phyloP scores from a whole-genome alignment of 805 yeast genomes.

The Blastobotrys americana region DNA sequence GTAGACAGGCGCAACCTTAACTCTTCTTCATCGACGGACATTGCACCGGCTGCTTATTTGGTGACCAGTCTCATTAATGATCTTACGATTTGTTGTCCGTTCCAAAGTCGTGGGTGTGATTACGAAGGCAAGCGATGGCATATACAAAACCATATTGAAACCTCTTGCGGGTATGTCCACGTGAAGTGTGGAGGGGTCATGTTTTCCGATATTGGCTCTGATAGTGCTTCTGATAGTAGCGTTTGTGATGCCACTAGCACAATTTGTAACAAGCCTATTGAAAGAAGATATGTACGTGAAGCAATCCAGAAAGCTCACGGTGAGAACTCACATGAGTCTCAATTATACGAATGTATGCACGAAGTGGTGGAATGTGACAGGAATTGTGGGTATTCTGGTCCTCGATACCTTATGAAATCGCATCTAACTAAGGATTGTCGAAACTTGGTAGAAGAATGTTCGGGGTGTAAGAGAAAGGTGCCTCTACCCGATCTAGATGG shows the following conservation, averaged over 20 bases:
- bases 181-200: constrained; percentile 32
- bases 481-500: constrained; percentile 13
- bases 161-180: constrained; percentile 35
- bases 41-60: constrained; percentile 42
- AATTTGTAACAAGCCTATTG: neutral
- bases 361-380: constrained; percentile 17
- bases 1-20: constrained; percentile 48
- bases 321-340: neutral
- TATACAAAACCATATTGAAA: constrained; percentile 42
- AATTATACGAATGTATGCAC: constrained; percentile 18
- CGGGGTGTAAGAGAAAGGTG: constrained; percentile 14
- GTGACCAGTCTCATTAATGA: constrained; percentile 57
- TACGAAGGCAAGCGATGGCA: constrained; percentile 57
- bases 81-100: constrained; percentile 49
- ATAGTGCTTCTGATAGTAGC: too few species aligned
- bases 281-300: neutral
- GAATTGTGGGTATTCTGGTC: constrained; percentile 16
- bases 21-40: constrained; percentile 29
- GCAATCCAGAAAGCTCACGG: neutral
- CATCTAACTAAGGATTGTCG: constrained; percentile 17
- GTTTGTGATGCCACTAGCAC: constrained; percentile 10
- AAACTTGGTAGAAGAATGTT: constrained; percentile 7
- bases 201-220: constrained; percentile 20
- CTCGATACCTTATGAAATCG: constrained; percentile 9
- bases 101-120: constrained; percentile 45